Conservation (phyloP, 805 yeast species). For the Metschnikowia borealis region DNA sequence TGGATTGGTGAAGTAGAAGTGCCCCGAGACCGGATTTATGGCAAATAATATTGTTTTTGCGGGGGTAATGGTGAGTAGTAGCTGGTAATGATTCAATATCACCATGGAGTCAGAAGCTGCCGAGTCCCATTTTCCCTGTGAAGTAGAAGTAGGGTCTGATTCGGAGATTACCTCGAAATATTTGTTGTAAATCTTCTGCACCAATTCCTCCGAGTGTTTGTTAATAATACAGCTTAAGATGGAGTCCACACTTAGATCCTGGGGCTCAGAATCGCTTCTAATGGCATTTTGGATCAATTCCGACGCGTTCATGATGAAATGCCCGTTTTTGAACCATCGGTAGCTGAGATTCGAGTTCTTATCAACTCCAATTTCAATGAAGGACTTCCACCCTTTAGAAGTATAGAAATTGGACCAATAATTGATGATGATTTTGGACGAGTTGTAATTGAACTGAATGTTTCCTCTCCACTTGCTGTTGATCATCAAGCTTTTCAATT, state of each 20-base stretch:
- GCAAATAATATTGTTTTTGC: slow-evolving; percentile 32
- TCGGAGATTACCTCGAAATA: slow-evolving; percentile 12
- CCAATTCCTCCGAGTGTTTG: slow-evolving; percentile 35
- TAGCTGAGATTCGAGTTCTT: slow-evolving; percentile 44
- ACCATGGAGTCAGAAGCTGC: slow-evolving; percentile 14
- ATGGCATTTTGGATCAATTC: slow-evolving; percentile 11
- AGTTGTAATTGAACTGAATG: slow-evolving; percentile 55
- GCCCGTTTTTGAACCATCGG: slow-evolving; percentile 63
- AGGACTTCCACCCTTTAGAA: slow-evolving; percentile 45
- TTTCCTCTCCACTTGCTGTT: slow-evolving; percentile 57
- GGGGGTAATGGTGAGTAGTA: slow-evolving; percentile 30
- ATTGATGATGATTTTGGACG: slow-evolving; percentile 49
- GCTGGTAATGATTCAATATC: slow-evolving; percentile 30
- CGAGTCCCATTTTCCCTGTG: slow-evolving; percentile 1
- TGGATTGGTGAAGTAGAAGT: slow-evolving; percentile 39
- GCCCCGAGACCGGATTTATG: slow-evolving; percentile 39
- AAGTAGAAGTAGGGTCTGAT: background rate
- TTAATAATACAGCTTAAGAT: slow-evolving; percentile 34
- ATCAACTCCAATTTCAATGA: slow-evolving; percentile 60
- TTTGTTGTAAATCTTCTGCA: slow-evolving; percentile 21
- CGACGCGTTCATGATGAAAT: slow-evolving; percentile 17
- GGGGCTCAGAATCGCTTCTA: slow-evolving; percentile 16
- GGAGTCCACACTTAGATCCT: slow-evolving; percentile 33
- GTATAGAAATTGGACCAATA: slow-evolving; percentile 57
- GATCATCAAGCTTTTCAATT: slow-evolving; percentile 43